A percentile compares a stretch with the other conserved stretches of the same genome.
These are phyloP conservation scores for Thermothielavioides terrestris DNA, from an alignment of 495 filamentous ascomycete species.

Conservation along the genomic window DNA sequence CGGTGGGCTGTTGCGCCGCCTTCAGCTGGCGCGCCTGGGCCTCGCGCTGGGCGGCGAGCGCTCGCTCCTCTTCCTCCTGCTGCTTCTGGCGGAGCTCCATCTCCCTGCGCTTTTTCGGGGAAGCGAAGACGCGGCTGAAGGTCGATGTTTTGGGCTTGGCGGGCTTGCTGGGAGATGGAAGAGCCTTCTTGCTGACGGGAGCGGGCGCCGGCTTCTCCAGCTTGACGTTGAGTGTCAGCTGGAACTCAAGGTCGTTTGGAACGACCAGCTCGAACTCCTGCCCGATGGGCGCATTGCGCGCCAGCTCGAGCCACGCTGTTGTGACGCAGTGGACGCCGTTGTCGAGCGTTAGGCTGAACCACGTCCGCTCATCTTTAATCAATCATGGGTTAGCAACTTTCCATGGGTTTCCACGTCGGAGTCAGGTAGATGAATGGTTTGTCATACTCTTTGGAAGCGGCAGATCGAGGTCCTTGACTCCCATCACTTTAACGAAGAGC, in stretches of 20 bases:
- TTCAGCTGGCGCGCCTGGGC: constrained; percentile 48
- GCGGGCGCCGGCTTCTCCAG: constrained; percentile 64
- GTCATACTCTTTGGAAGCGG: constrained; percentile 79
- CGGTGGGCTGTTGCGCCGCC: constrained; percentile 41
- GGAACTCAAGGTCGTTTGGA: constrained; percentile 92
- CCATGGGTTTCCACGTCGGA: neutral
- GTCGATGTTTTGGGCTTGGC: constrained; percentile 64
- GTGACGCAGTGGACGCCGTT: constrained; percentile 97
- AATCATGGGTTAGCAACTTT: too few relatives aligned
- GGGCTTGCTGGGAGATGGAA: constrained; percentile 50
- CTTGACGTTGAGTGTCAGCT: constrained; percentile 92
- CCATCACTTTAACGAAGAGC: constrained; percentile 93
- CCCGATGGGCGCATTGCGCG: constrained; percentile 86
- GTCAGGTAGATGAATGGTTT: neutral
- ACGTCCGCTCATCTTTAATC: constrained; percentile 71
- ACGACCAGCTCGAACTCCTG: constrained; percentile 98
- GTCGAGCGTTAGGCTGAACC: constrained; percentile 90
- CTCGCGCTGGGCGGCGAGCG: constrained; percentile 55
- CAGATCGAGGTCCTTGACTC: constrained; percentile 88
- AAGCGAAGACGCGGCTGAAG: constrained; percentile 86
- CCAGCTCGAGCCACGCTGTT: constrained; percentile 89
- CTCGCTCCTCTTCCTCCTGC: constrained; percentile 66
- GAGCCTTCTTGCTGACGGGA: constrained; percentile 23
- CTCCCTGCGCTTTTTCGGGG: constrained; percentile 91
- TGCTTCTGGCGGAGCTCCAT: constrained; percentile 71